Evolutionary conservation across 176 grass and related monocot genomes (phyloP), one percentile per base, ranked within the genome.

Genomic region (Dactylis glomerata): DNA sequence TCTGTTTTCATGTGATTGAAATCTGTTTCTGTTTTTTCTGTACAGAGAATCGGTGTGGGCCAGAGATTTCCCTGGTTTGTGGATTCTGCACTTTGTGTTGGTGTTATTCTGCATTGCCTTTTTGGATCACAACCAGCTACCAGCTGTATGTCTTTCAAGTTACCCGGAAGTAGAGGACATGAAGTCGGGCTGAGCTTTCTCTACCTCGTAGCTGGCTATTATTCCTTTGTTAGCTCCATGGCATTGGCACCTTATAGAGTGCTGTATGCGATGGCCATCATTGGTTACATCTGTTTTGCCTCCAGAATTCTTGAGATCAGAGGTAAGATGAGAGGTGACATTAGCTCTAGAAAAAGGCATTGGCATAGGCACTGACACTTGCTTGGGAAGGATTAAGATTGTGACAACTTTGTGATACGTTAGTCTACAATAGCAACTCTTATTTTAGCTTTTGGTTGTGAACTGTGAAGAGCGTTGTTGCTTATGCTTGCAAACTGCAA

Each of bases 51-150:
- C 31, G 84, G 93, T 10, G 92, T 86, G 91, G 93, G 93, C 22
- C 93, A 95, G 74, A 96, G 77, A 78, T 91, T 92, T 67, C 96
- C 96, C 20, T 94, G 91, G 93, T 91, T 99, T 11, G 37, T 96
- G 4, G 96, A 96, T 77, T 95, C 91, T 10, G 65, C 75, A 54
- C 32, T 99, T 41, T 99, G 93, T 72, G 75, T 91, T 17, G 96
- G 96, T 27, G 85, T 95, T 74, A 96, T 99, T 71, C 88, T 99
- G 20, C 93, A 96, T 59, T 91, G 91, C 49, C 77, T 96, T 68
- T 92, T 89, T 3, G 91, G 96, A 73, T 96, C 91, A 40, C 91
- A 83, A 49, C 93, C 89, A 68, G 85, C 90, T 66, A 40, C 34
- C 65, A 91, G 83, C 72, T 87, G 61, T 42, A 61, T 91, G 27